phyloP scores from a whole-genome alignment of 345 rosid genomes.

The Crucihimalaya himalaica region DNA sequence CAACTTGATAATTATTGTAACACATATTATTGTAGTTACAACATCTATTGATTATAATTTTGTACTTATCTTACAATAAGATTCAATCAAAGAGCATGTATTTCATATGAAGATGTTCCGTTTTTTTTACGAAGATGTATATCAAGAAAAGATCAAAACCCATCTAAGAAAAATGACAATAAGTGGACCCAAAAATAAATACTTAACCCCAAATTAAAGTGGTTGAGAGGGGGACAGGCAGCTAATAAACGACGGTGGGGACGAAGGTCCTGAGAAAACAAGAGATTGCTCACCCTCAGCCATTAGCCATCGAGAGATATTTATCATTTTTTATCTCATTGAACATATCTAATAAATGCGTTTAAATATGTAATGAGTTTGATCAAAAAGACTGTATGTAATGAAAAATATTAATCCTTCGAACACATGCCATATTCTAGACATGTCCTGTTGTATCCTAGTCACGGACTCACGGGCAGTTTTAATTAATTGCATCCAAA shows the following conservation, averaged over 20 bases:
- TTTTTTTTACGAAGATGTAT: background rate
- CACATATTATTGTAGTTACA: background rate
- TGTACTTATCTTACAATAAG: conserved; percentile 14
- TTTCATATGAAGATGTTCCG: background rate
- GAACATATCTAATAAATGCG: background rate
- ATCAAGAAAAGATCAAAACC: background rate
- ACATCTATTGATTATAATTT: background rate
- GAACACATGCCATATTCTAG: no score
- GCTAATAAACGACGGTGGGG: background rate
- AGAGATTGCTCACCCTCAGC: conserved; percentile 7
- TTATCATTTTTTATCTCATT: background rate
- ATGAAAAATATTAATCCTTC: no score
- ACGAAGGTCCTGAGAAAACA: background rate
- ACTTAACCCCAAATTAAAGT: background rate
- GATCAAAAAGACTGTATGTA: background rate
- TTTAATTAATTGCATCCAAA: background rate
- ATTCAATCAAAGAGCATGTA: background rate
- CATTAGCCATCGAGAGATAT: background rate
- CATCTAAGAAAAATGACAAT: background rate
- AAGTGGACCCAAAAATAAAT: background rate
- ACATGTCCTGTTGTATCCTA: conserved; percentile 13
- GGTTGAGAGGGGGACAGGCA: background rate
- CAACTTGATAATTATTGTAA: conserved; percentile 17
- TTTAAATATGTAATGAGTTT: background rate
- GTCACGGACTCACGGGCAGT: conserved; percentile 11